A percentile compares a stretch with the other conserved stretches of the same genome.
Evolutionary conservation across 805 yeast species (phyloP).

Genomic region (Lachancea meyersii): DNA sequence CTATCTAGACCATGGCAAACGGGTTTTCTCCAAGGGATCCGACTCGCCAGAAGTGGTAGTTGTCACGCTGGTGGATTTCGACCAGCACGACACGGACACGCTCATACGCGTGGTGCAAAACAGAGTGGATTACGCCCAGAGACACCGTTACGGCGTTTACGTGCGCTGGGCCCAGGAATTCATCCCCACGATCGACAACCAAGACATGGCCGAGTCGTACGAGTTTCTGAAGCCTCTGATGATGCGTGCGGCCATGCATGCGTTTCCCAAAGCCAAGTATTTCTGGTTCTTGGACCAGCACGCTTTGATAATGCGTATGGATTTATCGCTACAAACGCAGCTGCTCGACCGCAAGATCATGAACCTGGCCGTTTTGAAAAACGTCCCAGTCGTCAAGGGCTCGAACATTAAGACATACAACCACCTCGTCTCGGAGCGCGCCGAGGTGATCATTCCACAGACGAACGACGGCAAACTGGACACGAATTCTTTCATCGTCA

Average conservation of each 20-base stretch:
- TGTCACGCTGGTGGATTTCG: conserved; percentile 76
- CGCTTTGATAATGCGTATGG: conserved; percentile 67
- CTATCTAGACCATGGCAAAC: conserved; percentile 61
- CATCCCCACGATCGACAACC: conserved; percentile 50
- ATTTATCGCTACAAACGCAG: conserved; percentile 52
- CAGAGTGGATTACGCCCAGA: conserved; percentile 81
- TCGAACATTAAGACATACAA: conserved; percentile 48
- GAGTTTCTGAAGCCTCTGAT: conserved; percentile 26
- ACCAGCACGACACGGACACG: conserved; percentile 51
- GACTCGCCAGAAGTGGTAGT: conserved; percentile 57
- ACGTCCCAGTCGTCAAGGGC: conserved; percentile 53
- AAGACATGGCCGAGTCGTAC: conserved; percentile 27
- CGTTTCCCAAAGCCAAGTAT: conserved; percentile 86
- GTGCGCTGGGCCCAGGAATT: conserved; percentile 84
- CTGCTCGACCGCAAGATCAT: conserved; percentile 56
- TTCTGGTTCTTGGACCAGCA: conserved; percentile 84
- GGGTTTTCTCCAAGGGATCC: conserved; percentile 35
- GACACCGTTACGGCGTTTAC: conserved; percentile 75
- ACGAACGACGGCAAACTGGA: conserved; percentile 51
- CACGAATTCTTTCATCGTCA: conserved; percentile 64
- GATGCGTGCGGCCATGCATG: conserved; percentile 84
- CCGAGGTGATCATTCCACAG: conserved; percentile 64
- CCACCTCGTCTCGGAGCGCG: conserved; percentile 47
- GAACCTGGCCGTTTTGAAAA: conserved; percentile 57
- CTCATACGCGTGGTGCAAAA: conserved; percentile 72